Percentiles rank a stretch among this genome's conserved stretches.
Conservation (phyloP, 1,139 yeast species). For the Protomyces macrosporus region DNA sequence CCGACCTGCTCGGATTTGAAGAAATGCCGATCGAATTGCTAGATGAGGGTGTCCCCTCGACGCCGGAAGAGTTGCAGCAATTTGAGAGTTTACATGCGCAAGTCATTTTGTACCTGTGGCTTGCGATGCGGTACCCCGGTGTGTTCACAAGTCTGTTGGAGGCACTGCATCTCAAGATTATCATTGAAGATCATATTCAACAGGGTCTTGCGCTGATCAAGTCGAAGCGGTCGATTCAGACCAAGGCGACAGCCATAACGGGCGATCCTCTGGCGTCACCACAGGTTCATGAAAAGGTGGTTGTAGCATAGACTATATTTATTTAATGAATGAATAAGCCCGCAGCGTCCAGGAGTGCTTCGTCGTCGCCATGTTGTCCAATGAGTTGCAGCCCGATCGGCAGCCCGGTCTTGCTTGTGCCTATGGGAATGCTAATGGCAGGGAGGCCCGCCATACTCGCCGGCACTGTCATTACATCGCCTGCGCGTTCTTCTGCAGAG, state of each 20-base stretch:
- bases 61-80: slow-evolving; percentile 41
- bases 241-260: too few relatives aligned
- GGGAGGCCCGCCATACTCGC: slow-evolving; percentile 91
- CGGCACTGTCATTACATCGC: slow-evolving; percentile 84
- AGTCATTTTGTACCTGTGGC: slow-evolving; percentile 72
- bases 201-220: slow-evolving; percentile 7
- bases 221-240: neutral
- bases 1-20: slow-evolving; percentile 30
- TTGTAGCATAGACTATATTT: neutral
- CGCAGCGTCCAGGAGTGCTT: slow-evolving; percentile 44
- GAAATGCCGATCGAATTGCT: slow-evolving; percentile 29
- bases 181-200: slow-evolving; percentile 11
- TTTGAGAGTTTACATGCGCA: slow-evolving; percentile 69
- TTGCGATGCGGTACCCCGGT: slow-evolving; percentile 36
- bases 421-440: slow-evolving; percentile 65
- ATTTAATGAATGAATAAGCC: neutral
- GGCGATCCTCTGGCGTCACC: too few relatives aligned
- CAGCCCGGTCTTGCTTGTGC: slow-evolving; percentile 33
- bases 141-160: slow-evolving; percentile 3
- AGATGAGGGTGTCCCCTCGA: slow-evolving; percentile 35
- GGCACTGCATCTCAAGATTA: slow-evolving; percentile 9
- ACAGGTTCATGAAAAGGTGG: too few relatives aligned
- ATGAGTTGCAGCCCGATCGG: slow-evolving; percentile 70
- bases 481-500: slow-evolving; percentile 61
- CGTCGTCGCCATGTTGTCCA: slow-evolving; percentile 84